Base-by-base conservation (phyloP, 768 basidiomycete species). In the Dioszegia crocea region DNA sequence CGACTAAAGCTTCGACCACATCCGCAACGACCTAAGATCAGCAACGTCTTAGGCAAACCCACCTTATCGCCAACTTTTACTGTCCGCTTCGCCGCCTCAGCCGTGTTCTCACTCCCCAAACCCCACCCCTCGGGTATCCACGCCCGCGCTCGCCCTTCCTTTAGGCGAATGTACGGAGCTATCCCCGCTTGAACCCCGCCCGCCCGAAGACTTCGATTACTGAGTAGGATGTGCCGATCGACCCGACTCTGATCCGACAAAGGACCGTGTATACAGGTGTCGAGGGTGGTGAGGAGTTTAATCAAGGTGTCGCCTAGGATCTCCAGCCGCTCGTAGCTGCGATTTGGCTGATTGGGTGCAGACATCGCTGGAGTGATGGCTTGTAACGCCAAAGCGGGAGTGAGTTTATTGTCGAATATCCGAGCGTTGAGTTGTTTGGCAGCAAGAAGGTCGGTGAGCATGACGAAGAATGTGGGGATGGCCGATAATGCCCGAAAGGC, bases 261-360 rank as follows among this genome's bases (percentile, higher is more conserved):
- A 17, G 48, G 44, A 21, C 44, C 57, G 3, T 31, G 31, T 5
- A 60, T 44, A 39, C 46, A 63, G 24, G 60, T 62, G 33, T 65
- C 48, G 4, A 65, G 17, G 3, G 66, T 67, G 2, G 47, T 54
- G 0, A 70, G 16, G 5, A 73, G 59, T 27, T 67, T 68, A 46
- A 73, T 65, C 11, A 73, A 31, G 1, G 60, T 63, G 38, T 73
- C 71, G 24, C 71, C 71, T 10, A 73, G 57, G 11, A 70, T 47
- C 39, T 73, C 71, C 6, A 73, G 52, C 31, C 71, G 60, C 33
- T 73, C 61, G 48, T 73, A 73, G 9, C 53, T 52, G 4, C 50
- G 9, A 14, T 39, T 4, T 1, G 61, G 61, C 5, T 51, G 19
- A 17, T 19, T 26, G 2, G 57, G 33, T 4, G 45, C 41, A 1